phyloP scores from a whole-genome alignment of 2,329 filamentous ascomycete species.

The Clonostachys chloroleuca region DNA sequence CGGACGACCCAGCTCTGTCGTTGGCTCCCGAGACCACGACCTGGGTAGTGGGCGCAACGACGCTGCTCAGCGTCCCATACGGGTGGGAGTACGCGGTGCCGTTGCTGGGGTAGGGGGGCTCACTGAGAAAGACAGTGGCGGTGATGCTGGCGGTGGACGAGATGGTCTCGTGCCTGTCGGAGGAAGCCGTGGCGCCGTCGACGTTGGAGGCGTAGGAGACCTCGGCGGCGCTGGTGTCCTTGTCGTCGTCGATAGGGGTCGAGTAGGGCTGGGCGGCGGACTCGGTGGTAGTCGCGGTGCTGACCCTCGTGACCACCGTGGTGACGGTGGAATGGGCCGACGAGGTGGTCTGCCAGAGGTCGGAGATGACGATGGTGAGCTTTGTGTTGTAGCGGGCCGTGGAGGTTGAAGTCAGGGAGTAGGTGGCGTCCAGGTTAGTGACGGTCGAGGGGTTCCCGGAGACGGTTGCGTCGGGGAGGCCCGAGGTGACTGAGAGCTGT shows the following conservation, averaged over 20 bases:
- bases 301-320: constrained; percentile 14
- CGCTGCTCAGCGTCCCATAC: constrained; percentile 14
- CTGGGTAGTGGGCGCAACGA: constrained; percentile 13
- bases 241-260: no score
- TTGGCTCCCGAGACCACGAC: constrained; percentile 20
- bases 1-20: constrained; percentile 22
- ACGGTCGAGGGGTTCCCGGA: constrained; percentile 22
- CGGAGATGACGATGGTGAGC: constrained; percentile 19
- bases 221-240: neutral
- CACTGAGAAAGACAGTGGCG: constrained; percentile 21
- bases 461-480: constrained; percentile 23
- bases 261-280: neutral
- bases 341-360: constrained; percentile 17
- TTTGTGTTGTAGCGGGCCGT: constrained; percentile 4
- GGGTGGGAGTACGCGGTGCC: constrained; percentile 13
- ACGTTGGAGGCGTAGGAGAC: neutral
- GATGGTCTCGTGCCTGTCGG: neutral
- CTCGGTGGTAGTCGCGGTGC: constrained; percentile 15
- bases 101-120: constrained; percentile 19
- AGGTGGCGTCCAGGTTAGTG: constrained; percentile 16
- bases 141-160: constrained; percentile 4
- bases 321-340: constrained; percentile 14
- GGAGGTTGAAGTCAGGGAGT: constrained; percentile 10
- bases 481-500: constrained; percentile 16
- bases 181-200: neutral